A percentile compares a stretch with the other conserved stretches of the same genome.
Evolutionary conservation across 768 basidiomycete genomes (phyloP).

Genomic region (Macrocybe gigantea): DNA sequence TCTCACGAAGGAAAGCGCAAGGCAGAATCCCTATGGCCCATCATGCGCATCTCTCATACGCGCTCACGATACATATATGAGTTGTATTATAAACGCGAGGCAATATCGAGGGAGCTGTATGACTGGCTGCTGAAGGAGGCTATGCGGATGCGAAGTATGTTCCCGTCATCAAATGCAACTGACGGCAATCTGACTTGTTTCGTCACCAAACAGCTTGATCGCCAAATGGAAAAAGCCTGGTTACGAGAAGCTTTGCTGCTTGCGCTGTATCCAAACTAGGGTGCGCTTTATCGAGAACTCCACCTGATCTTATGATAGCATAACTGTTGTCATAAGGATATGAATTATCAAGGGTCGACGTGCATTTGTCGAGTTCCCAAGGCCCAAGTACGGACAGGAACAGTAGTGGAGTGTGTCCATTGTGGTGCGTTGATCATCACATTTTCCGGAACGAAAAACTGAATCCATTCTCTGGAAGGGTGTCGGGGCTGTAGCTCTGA

Average conservation of each 20-base stretch:
- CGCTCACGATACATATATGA: slow-evolving; percentile 97
- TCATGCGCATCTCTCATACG: slow-evolving; percentile 97
- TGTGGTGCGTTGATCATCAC: slow-evolving; percentile 65
- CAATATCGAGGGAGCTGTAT: slow-evolving; percentile 87
- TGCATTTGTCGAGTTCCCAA: slow-evolving; percentile 98
- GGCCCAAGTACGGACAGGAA: slow-evolving; percentile 82
- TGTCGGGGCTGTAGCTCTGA: slow-evolving; percentile 92
- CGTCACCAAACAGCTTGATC: slow-evolving; percentile 57
- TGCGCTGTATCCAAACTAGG: slow-evolving; percentile 93
- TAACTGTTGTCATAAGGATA: slow-evolving; percentile 65
- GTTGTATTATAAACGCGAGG: slow-evolving; percentile 97
- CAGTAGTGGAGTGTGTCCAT: slow-evolving; percentile 93
- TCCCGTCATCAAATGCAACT: background rate
- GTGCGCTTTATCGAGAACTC: slow-evolving; percentile 32
- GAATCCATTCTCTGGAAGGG: slow-evolving; percentile 39
- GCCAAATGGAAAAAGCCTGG: slow-evolving; percentile 99
- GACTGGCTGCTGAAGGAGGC: slow-evolving; percentile 97
- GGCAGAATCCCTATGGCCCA: slow-evolving; percentile 90
- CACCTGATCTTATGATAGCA: slow-evolving; percentile 1
- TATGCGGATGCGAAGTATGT: slow-evolving; percentile 95
- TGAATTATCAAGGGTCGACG: slow-evolving; percentile 98
- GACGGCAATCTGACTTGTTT: slow-evolving; percentile 5
- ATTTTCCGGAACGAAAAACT: background rate
- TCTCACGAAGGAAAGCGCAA: slow-evolving; percentile 97
- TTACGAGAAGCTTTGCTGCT: slow-evolving; percentile 96